Conservation (phyloP, 352 stramenopile species). For the Phytophthora quininea region DNA sequence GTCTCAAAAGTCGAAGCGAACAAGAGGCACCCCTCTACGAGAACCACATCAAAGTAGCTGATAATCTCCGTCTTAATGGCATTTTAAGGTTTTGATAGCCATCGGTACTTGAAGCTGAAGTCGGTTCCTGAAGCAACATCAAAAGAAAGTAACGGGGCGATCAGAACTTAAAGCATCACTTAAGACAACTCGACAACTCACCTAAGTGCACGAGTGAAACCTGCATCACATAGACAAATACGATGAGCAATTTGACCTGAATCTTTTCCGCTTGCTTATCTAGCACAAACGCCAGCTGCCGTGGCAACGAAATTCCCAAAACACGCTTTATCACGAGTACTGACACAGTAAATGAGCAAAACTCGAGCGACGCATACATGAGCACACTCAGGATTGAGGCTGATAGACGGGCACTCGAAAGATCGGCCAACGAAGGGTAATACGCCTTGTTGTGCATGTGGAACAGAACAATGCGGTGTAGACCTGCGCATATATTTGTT, state of each 20-base stretch:
- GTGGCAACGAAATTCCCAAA: conserved; percentile 19
- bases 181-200: conserved; percentile 11
- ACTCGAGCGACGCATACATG: conserved; percentile 17
- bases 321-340: conserved; percentile 1
- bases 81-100: not conserved
- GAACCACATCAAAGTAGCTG: too few relatives aligned
- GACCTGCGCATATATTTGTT: not conserved
- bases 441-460: conserved; percentile 21
- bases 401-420: not conserved
- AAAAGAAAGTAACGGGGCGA: not conserved
- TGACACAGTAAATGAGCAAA: conserved; percentile 3
- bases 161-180: not conserved
- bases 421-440: conserved; percentile 7
- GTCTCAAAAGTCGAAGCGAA: too few relatives aligned
- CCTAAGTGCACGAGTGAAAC: conserved; percentile 11
- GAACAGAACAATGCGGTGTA: conserved; percentile 6
- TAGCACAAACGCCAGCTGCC: conserved; percentile 37
- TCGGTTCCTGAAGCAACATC: not conserved
- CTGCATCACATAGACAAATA: conserved; percentile 34
- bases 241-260: conserved; percentile 31
- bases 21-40: too few relatives aligned
- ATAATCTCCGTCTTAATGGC: too few relatives aligned
- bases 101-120: not conserved
- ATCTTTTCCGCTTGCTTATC: conserved; percentile 20
- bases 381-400: conserved; percentile 13